Evolutionary conservation across 2,329 filamentous ascomycete species (phyloP), one percentile per base, ranked within the genome.

Genomic region (Alternaria atra): DNA sequence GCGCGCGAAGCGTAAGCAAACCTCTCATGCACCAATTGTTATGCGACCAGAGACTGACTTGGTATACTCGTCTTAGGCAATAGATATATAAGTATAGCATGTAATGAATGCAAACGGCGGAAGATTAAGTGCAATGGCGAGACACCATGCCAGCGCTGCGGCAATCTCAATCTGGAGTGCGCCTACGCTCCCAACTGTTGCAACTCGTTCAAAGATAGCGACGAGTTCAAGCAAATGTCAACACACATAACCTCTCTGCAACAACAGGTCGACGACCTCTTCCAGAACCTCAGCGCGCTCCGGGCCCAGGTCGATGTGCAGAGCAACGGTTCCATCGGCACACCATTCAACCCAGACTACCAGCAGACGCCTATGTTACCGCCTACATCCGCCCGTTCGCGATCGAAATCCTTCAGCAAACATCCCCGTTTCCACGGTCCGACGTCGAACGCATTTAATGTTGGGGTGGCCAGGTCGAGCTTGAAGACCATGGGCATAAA

Each of bases 401-500:
- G 73, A 29, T 67, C 72, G 25, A 77, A 69, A 55, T 74, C 76
- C 6, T 60, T 70, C 48, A 63, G 80, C 81, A 74, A 87, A 82
- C 65, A 87, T 60, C 87, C 88, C 4, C 85, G 87, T 25, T 97
- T 95, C 74, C 89, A 91, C 58, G 94, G 93, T 0, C 92, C 93
- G 1, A 97, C 93, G 0, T 97, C 92, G 79, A 90, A 89, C 47
- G 89, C 90, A 2, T 97, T 94, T 79, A 94, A 91, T 67, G 86
- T 97, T 30, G 91, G 94, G 65, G 90, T 97, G 13, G 93, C 94
- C 35, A 94, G 93, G 77, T 92, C 87, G 53, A 97, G 93, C 51
- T 84, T 97, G 37, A 90, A 93, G 73, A 94, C 90, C 61, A 97
- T 97, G 91, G 93, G 93, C 4, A 95, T 96, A 73, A 89, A 88